These are phyloP conservation scores for Berberis vulgaris DNA, from an alignment of 164 flowering plant genomes.

Conservation along the genomic window DNA sequence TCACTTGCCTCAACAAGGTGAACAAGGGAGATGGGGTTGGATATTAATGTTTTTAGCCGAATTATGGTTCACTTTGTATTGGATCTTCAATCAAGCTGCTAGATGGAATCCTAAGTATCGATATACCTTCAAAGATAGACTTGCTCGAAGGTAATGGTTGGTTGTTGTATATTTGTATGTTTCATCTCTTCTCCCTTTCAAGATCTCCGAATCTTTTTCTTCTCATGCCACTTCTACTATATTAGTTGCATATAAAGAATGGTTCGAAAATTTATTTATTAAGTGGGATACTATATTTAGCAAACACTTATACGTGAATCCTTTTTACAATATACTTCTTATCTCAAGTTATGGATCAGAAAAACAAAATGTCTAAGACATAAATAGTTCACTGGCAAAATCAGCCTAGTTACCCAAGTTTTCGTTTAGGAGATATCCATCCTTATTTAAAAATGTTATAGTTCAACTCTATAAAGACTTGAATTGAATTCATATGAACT, in stretches of 20 bases:
- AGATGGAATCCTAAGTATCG: conserved; percentile 30
- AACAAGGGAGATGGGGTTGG: conserved; percentile 24
- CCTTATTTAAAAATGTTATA: background rate
- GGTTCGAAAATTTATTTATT: too few relatives aligned
- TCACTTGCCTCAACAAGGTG: conserved; percentile 11
- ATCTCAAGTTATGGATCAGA: background rate
- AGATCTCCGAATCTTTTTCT: background rate
- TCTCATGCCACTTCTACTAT: too few relatives aligned
- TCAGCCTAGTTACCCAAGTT: too few relatives aligned
- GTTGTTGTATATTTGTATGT: background rate
- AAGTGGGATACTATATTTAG: background rate
- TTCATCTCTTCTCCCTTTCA: background rate
- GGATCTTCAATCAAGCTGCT: conserved; percentile 20
- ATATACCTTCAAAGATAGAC: conserved; percentile 30
- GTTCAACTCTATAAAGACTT: background rate
- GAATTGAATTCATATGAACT: background rate
- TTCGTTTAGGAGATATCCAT: too few relatives aligned
- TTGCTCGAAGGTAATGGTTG: conserved; percentile 25
- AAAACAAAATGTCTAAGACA: too few relatives aligned
- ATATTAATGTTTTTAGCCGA: conserved; percentile 26
- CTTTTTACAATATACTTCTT: background rate
- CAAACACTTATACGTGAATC: background rate
- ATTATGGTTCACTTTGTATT: conserved; percentile 34
- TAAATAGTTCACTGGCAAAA: too few relatives aligned
- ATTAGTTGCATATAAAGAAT: background rate